These are phyloP conservation scores for Strobilomyces confusus DNA, from an alignment of 768 basidiomycete genomes.

Conservation along the genomic window DNA sequence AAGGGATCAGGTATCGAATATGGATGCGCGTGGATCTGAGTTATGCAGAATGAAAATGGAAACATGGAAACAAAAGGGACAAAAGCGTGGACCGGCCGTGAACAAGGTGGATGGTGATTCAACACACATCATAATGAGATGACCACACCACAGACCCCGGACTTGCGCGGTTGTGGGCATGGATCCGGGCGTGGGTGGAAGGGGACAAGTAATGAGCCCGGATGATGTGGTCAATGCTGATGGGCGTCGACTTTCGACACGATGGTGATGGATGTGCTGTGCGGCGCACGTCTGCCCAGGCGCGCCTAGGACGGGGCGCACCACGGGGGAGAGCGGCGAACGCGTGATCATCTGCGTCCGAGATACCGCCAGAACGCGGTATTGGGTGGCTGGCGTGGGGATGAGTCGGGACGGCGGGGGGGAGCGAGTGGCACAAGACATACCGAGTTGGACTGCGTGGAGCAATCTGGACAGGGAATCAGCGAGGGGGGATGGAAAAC, in stretches of 20 bases:
- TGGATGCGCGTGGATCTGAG: conserved; percentile 13
- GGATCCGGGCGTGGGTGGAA: conserved; percentile 5
- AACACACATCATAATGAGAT: conserved; percentile 2
- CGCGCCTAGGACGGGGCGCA: conserved; percentile 1
- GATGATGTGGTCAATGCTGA: conserved; percentile 1
- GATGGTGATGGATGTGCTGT: background rate
- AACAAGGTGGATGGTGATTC: conserved; percentile 8
- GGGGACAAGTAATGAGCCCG: conserved; percentile 1
- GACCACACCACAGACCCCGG: conserved; percentile 4
- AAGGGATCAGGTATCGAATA: conserved; percentile 21
- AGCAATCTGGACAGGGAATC: conserved; percentile 45
- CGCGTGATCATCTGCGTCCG: conserved; percentile 35
- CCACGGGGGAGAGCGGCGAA: conserved; percentile 1
- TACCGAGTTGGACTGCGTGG: conserved; percentile 47
- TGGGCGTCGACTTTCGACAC: conserved; percentile 6
- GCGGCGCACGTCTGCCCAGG: conserved; percentile 1
- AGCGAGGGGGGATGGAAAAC: background rate
- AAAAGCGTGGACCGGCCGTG: conserved; percentile 20
- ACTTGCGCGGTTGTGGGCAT: conserved; percentile 2
- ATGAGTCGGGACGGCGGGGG: background rate
- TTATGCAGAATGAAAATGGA: conserved; percentile 4
- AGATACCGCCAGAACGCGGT: conserved; percentile 44
- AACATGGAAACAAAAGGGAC: background rate
- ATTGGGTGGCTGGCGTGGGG: conserved; percentile 38
- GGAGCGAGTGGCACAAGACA: conserved; percentile 8